These are phyloP conservation scores for Rhododendron mucronatum DNA, from an alignment of 148 eudicot genomes.

Conservation along the genomic window DNA sequence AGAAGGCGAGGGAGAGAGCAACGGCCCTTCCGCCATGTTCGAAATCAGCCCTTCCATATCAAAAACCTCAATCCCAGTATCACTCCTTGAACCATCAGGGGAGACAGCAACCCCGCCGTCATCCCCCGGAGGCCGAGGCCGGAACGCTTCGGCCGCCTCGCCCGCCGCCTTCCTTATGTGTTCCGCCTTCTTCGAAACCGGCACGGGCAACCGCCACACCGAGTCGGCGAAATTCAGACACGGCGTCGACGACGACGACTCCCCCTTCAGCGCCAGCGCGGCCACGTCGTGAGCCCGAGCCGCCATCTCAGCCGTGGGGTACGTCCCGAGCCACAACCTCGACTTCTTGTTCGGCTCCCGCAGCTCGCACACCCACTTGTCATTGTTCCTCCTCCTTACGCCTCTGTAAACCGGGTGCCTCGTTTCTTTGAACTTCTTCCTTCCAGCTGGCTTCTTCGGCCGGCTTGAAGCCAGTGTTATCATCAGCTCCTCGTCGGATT, in stretches of 20 bases:
- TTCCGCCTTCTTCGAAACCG: neutral
- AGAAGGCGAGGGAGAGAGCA: neutral
- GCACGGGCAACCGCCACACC: neutral
- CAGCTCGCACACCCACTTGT: neutral
- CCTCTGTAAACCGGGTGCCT: neutral
- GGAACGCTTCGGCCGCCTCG: neutral
- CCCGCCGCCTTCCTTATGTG: neutral
- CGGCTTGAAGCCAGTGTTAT: neutral
- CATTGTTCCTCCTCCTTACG: neutral
- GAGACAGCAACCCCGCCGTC: neutral
- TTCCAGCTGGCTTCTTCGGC: neutral
- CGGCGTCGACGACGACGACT: neutral
- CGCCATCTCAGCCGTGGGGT: neutral
- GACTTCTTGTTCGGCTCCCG: slow-evolving; percentile 2
- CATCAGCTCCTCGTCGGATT: neutral
- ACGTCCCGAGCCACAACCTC: neutral
- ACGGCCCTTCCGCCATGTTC: neutral
- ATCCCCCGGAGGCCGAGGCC: neutral
- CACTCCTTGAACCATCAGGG: neutral
- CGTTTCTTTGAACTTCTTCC: neutral
- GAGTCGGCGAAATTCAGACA: neutral
- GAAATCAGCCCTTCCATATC: neutral
- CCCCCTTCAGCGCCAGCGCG: neutral
- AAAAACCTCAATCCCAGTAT: neutral
- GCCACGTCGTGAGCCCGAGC: neutral